Evolutionary conservation across 768 basidiomycete species (phyloP), one percentile per base, ranked within the genome.

Genomic region (Asterophora lycoperdoides): DNA sequence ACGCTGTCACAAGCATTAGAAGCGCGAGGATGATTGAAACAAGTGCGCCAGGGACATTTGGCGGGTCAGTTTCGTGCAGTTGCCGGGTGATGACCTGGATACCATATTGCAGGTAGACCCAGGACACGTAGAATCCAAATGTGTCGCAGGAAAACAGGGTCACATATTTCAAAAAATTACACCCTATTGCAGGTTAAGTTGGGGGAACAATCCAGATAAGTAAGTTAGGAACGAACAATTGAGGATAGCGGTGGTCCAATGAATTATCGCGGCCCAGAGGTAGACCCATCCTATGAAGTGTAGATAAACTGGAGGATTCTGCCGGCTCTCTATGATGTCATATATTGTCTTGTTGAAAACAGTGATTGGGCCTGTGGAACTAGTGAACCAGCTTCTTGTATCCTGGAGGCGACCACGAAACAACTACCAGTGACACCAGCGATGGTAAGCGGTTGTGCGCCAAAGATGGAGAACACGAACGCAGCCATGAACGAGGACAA

Each of bases 231-330:
- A 77, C 55, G 54, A 23, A 85, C 90, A 89, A 54, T 93, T 93
- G 13, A 88, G 69, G 5, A 79, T 61, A 5, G 92, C 89, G 4
- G 89, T 86, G 38, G 89, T 68, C 86, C 86, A 92, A 58, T 93
- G 87, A 34, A 88, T 65, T 34, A 93, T 86, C 0, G 90, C 92
- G 29, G 79, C 89, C 91, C 91, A 93, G 0, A 93, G 68, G 63
- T 95, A 94, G 0, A 91, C 86, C 93, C 93, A 94, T 20, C 91
- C 91, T 8, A 94, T 77, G 59, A 93, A 93, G 30, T 86, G 86
- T 10, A 93, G 77, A 61, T 93, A 95, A 43, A 77, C 64, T 1
- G 91, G 90, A 5, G 84, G 70, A 51, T 84, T 72, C 8, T 72
- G 56, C 44, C 77, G 74, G 15, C 68, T 69, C 57, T 76, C 62